These are phyloP conservation scores for Eutrema heterophyllum DNA, from an alignment of 345 rosid species.

Conservation along the genomic window DNA sequence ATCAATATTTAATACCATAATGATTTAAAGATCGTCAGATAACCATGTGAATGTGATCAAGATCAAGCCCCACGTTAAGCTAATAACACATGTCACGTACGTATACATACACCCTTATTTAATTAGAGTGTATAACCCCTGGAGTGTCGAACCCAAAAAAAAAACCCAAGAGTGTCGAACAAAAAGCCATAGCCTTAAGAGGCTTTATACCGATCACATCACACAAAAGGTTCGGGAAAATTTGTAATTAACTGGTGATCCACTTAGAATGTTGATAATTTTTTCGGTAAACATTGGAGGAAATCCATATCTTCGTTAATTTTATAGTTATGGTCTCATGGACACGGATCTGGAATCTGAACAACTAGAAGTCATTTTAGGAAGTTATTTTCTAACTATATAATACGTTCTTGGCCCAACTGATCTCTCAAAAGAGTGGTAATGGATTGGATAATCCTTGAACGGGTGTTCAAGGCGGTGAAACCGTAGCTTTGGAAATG, in stretches of 20 bases:
- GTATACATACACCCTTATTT: neutral
- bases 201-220: neutral
- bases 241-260: neutral
- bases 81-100: neutral
- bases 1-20: slow-evolving; percentile 7
- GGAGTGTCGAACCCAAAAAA: neutral
- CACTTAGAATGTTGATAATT: neutral
- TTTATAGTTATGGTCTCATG: neutral
- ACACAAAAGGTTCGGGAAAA: neutral
- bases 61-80: neutral
- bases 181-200: neutral
- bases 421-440: too few relatives aligned
- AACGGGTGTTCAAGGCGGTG: too few relatives aligned
- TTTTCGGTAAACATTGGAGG: neutral
- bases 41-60: slow-evolving; percentile 8
- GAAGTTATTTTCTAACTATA: neutral
- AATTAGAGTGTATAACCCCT: neutral
- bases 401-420: too few relatives aligned
- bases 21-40: neutral
- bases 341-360: neutral
- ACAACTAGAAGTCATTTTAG: neutral
- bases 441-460: too few relatives aligned
- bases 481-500: too few relatives aligned
- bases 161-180: neutral
- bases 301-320: too few relatives aligned